Base-by-base conservation (phyloP, 2,329 filamentous ascomycete species). In the Aspergillus spinulosporus region DNA sequence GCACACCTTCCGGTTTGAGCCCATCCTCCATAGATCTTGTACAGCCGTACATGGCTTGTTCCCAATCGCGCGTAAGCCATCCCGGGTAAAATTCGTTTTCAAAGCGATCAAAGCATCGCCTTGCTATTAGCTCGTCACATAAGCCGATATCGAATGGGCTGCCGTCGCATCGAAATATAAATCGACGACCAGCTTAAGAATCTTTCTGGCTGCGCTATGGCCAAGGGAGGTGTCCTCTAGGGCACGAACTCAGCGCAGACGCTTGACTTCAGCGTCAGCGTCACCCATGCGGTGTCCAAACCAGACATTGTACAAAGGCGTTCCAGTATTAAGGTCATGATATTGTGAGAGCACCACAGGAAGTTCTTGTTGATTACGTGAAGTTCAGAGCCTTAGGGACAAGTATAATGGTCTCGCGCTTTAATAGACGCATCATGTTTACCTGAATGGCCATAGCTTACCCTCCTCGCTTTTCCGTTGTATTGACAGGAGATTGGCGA, bases 311-410 rank as follows among this genome's bases (percentile, higher is more conserved):
- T 40, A 49, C 47, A 49, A 14, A 11, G 47, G 21, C 2, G 6
- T 5, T 31, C 34, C 47, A 14, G 2, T 11, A 49, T 6, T 12
- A 40, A 40, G 5, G 15, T 40, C 47, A 42, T 49, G 5, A 49
- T 29, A 12, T 40, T 49, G 5, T 40, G 40, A 2, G 47, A 36
- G 11, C 47, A 49, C 3, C 15, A 4, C 4, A 49, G 11, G 11
- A 6, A 3, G 34, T 49, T 42, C 62, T 29, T 49, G 29, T 28
- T 70, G 57, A 65, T 66, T 2, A 59, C 5, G 60, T 62, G 55
- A 68, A 72, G 28, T 64, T 63, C 8, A 66, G 59, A 42, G 70
- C 64, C 3, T 67, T 54, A n/a, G 71, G 68, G 3, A 73, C 15
- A 21, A 66, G 68, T 40, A 72, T 66, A 1, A 62, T 64, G 6